These are phyloP conservation scores for Polygonum aviculare DNA, from an alignment of 148 eudicot genomes.

Conservation along the genomic window DNA sequence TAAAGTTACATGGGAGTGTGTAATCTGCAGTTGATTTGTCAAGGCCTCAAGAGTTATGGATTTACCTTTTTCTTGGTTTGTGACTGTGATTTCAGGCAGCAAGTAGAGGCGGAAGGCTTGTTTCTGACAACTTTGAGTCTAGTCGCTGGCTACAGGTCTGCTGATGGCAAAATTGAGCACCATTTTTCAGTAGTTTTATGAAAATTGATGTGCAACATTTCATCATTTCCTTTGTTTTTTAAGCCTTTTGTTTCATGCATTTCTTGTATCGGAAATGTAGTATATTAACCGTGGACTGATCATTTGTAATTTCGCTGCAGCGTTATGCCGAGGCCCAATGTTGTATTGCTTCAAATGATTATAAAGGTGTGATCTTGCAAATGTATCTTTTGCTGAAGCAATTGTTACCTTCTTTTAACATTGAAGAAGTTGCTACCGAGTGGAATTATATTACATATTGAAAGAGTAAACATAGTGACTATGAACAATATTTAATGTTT, in stretches of 20 bases:
- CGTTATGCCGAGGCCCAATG: conserved; percentile 96
- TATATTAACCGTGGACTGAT: background rate
- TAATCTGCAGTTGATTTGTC: background rate
- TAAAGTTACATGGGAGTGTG: background rate
- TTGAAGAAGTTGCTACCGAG: background rate
- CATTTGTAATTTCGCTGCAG: conserved; percentile 39
- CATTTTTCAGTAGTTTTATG: background rate
- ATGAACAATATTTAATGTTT: background rate
- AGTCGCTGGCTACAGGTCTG: conserved; percentile 89
- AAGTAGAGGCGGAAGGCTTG: conserved; percentile 64
- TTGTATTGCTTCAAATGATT: conserved; percentile 77
- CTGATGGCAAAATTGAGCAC: background rate
- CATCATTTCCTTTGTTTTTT: background rate
- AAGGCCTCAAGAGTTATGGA: background rate
- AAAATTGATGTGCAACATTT: background rate
- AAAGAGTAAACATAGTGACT: background rate
- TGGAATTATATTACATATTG: background rate
- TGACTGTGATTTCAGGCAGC: conserved; percentile 43
- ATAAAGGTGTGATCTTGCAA: conserved; percentile 52
- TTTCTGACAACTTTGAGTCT: conserved; percentile 73
- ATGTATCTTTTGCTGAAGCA: background rate
- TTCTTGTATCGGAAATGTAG: background rate
- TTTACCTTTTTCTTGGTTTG: conserved; percentile 4
- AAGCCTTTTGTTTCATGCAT: background rate
- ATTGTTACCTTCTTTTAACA: background rate